Evolutionary conservation across 1,139 yeast genomes (phyloP).

Genomic region (Zygosaccharomyces pseudobailii): DNA sequence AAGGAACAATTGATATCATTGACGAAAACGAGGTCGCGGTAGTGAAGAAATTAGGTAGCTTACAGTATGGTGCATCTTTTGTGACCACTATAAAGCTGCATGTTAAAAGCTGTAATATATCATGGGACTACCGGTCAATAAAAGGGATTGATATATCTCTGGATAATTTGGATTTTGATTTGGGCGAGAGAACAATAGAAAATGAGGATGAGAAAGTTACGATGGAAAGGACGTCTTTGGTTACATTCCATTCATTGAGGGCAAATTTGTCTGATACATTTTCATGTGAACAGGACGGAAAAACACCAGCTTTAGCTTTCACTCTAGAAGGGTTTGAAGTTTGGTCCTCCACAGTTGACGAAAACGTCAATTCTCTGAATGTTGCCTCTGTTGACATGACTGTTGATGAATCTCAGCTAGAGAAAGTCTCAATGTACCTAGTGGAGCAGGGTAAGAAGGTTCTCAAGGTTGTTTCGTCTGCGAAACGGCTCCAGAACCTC

Average conservation of each 20-base stretch:
- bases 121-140: constrained; percentile 19
- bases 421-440: constrained; percentile 39
- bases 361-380: constrained; percentile 36
- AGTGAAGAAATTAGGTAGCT: constrained; percentile 40
- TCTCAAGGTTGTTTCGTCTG: constrained; percentile 22
- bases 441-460: constrained; percentile 24
- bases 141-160: constrained; percentile 34
- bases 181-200: constrained; percentile 19
- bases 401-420: constrained; percentile 37
- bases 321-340: constrained; percentile 35
- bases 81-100: constrained; percentile 48
- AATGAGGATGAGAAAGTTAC: constrained; percentile 14
- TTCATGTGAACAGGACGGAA: constrained; percentile 13
- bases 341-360: constrained; percentile 40
- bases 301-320: constrained; percentile 21
- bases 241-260: constrained; percentile 21
- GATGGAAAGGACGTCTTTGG: constrained; percentile 17
- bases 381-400: constrained; percentile 36
- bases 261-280: constrained; percentile 17
- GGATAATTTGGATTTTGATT: constrained; percentile 37
- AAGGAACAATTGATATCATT: constrained; percentile 48
- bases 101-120: constrained; percentile 44
- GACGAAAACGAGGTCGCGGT: constrained; percentile 66
- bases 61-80: constrained; percentile 38
- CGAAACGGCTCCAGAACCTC: constrained; percentile 15